Evolutionary conservation across 768 basidiomycete genomes (phyloP).

Genomic region (Heimioporus sp.): DNA sequence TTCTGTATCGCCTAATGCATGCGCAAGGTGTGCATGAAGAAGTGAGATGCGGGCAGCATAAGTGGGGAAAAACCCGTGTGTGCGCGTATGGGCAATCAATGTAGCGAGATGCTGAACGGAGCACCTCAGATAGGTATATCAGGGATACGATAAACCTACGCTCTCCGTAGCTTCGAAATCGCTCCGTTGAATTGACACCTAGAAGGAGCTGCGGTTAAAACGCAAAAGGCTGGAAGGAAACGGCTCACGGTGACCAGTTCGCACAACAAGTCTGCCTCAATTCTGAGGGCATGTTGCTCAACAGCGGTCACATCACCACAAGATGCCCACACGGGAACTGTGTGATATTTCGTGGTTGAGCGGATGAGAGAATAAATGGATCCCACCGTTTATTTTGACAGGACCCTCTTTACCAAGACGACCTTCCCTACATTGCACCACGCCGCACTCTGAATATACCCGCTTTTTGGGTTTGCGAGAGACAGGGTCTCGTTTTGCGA

Average conservation of each 20-base stretch:
- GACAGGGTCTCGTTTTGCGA: constrained; percentile 69
- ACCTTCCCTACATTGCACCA: constrained; percentile 47
- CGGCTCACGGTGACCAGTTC: constrained; percentile 62
- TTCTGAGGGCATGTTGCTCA: constrained; percentile 49
- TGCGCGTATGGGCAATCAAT: constrained; percentile 63
- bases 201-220: neutral
- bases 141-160: constrained; percentile 31
- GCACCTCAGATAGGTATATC: neutral
- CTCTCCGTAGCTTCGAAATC: constrained; percentile 64
- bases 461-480: constrained; percentile 74
- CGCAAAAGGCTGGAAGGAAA: neutral
- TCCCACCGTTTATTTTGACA: constrained; percentile 13
- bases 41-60: constrained; percentile 66
- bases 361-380: neutral
- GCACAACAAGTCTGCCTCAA: constrained; percentile 70
- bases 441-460: constrained; percentile 65
- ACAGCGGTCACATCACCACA: constrained; percentile 47
- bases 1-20: constrained; percentile 52
- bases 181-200: constrained; percentile 67
- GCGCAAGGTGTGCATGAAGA: constrained; percentile 71
- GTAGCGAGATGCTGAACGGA: constrained; percentile 35
- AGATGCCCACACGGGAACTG: constrained; percentile 59
- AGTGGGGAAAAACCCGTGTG: constrained; percentile 48
- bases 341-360: neutral
- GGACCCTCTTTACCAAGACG: constrained; percentile 26